phyloP scores from a whole-genome alignment of 1,284 basidiomycete species.

The Ustilago xerochloae region DNA sequence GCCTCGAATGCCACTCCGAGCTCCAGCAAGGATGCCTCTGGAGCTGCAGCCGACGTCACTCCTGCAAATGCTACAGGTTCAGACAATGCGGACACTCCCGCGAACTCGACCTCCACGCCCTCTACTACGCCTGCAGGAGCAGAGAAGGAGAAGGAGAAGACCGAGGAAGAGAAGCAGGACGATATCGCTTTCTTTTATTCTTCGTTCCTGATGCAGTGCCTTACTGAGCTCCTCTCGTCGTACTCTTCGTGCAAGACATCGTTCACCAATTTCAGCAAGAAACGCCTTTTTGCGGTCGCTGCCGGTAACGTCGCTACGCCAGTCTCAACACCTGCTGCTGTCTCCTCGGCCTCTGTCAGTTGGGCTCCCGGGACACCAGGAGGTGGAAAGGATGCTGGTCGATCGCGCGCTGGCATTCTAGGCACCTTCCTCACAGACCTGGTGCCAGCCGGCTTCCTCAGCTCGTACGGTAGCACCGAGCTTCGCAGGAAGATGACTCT shows the following conservation, averaged over 20 bases:
- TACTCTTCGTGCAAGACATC: constrained; percentile 90
- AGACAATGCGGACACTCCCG: neutral
- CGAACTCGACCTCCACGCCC: neutral
- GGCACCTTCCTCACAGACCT: constrained; percentile 62
- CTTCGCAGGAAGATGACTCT: constrained; percentile 65
- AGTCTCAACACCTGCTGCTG: constrained; percentile 76
- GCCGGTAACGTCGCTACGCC: constrained; percentile 73
- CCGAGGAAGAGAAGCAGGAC: constrained; percentile 32
- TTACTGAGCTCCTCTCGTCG: constrained; percentile 91
- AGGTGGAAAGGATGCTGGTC: constrained; percentile 22
- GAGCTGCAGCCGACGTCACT: neutral
- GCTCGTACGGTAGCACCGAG: constrained; percentile 56
- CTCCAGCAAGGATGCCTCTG: neutral
- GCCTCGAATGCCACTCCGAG: neutral
- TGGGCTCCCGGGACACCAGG: constrained; percentile 70
- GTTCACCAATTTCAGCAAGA: constrained; percentile 82
- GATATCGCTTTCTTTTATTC: constrained; percentile 74
- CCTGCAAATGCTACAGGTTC: neutral
- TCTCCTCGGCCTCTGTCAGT: constrained; percentile 81
- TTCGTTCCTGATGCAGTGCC: constrained; percentile 88
- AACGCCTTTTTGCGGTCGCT: constrained; percentile 42
- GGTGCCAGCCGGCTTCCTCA: constrained; percentile 66
- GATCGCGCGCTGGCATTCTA: constrained; percentile 45
- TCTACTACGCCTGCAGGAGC: neutral
- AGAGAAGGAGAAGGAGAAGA: constrained; percentile 23